These are phyloP conservation scores for Coemansia erecta DNA, from an alignment of 192 early-diverging fungal species.

Conservation along the genomic window DNA sequence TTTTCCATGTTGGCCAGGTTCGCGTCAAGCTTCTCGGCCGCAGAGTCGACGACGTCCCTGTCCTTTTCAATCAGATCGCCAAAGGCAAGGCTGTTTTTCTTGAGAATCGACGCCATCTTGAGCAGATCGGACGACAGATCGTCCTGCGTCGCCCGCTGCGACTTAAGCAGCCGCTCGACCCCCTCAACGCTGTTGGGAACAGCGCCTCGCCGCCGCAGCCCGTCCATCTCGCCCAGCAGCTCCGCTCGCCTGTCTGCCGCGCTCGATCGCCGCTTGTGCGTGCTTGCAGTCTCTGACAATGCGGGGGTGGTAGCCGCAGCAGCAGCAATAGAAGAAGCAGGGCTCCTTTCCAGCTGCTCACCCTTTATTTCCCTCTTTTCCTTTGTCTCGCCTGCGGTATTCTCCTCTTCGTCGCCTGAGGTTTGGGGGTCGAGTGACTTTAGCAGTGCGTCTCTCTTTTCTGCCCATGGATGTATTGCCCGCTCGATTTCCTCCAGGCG, in stretches of 20 bases:
- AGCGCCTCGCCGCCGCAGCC: conserved; percentile 41
- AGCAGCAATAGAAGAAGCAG: no score
- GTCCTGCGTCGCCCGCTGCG: conserved; percentile 46
- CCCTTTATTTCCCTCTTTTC: no score
- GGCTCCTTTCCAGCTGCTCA: no score
- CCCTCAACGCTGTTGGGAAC: conserved; percentile 37
- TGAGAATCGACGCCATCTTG: conserved; percentile 41
- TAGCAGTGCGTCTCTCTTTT: conserved; percentile 18
- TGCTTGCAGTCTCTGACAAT: background rate
- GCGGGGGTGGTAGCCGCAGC: background rate
- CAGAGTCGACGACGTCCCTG: conserved; percentile 41
- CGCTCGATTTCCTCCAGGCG: conserved; percentile 9
- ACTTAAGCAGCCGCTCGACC: conserved; percentile 41
- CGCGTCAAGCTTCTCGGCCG: conserved; percentile 23
- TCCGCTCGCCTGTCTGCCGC: conserved; percentile 27
- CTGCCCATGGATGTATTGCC: conserved; percentile 30
- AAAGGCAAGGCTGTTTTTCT: conserved; percentile 46
- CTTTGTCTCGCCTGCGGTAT: no score
- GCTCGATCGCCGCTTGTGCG: conserved; percentile 13
- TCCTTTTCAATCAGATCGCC: conserved; percentile 44
- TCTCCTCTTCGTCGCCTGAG: no score
- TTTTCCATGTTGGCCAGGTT: conserved; percentile 32
- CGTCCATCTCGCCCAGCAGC: conserved; percentile 43
- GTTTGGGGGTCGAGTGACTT: no score
- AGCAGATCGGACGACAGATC: conserved; percentile 45